A percentile compares a stretch with the other conserved stretches of the same genome.
phyloP scores from a whole-genome alignment of 441 rosid species.

The Pelargonium citronellum region DNA sequence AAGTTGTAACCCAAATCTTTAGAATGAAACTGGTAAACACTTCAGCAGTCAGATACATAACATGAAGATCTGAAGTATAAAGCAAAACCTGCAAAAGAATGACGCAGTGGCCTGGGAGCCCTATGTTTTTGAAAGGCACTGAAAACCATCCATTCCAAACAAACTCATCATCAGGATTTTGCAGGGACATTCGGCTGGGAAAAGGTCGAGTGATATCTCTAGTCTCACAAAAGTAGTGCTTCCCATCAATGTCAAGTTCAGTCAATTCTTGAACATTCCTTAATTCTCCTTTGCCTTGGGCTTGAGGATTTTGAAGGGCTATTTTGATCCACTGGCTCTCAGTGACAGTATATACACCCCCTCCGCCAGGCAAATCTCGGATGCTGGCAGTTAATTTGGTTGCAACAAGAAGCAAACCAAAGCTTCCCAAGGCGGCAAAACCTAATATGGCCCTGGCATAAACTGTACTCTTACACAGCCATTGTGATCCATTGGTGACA shows the following conservation, averaged over 20 bases:
- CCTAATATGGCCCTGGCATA: constrained; percentile 75
- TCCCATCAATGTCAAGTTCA: constrained; percentile 90
- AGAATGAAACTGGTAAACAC: constrained; percentile 14
- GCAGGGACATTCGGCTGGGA: constrained; percentile 70
- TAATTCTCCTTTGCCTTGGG: constrained; percentile 78
- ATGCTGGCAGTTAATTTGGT: constrained; percentile 63
- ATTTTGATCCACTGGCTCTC: constrained; percentile 90
- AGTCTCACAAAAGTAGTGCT: constrained; percentile 84
- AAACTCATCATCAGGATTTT: constrained; percentile 77
- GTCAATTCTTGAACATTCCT: constrained; percentile 82
- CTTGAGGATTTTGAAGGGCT: constrained; percentile 69
- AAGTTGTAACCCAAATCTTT: constrained; percentile 9
- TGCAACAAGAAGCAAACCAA: constrained; percentile 80
- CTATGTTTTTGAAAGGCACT: constrained; percentile 58
- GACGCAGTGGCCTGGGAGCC: constrained; percentile 64
- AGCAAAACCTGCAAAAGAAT: constrained; percentile 88
- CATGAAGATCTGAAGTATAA: constrained; percentile 27
- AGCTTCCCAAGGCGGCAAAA: constrained; percentile 75
- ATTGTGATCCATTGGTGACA: constrained; percentile 60
- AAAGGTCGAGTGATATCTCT: constrained; percentile 86
- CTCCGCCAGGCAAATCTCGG: constrained; percentile 87
- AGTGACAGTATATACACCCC: constrained; percentile 66
- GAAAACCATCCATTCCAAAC: constrained; percentile 96
- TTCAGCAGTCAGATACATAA: constrained; percentile 17
- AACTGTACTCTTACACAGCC: constrained; percentile 41